These are phyloP conservation scores for Artemisia argyi DNA, from an alignment of 129 eudicot genomes.

Conservation along the genomic window DNA sequence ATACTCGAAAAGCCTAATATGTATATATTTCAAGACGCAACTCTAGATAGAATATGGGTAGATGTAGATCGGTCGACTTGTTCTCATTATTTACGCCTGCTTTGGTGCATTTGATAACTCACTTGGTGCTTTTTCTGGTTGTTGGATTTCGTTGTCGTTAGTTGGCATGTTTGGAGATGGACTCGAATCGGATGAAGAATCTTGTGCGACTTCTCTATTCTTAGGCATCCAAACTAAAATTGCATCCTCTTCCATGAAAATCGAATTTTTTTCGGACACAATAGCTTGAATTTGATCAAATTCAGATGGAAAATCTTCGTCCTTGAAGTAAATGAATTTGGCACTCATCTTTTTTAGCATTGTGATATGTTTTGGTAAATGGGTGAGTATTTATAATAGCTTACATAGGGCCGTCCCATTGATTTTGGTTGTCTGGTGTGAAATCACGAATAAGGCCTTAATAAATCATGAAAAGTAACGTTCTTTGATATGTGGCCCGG, in stretches of 20 bases:
- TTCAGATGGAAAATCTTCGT: slow-evolving; percentile 28
- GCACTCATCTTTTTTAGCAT: neutral
- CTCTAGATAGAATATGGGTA: neutral
- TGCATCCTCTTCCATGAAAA: slow-evolving; percentile 13
- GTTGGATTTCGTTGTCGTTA: neutral
- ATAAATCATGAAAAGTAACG: too few species aligned
- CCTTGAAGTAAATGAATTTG: slow-evolving; percentile 29
- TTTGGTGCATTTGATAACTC: neutral
- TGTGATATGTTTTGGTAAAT: neutral
- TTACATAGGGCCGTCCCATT: too few species aligned
- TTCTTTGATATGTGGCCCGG: too few species aligned
- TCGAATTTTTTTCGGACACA: slow-evolving; percentile 3
- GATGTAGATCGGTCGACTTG: neutral
- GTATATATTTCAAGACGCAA: too few species aligned
- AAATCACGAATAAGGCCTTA: too few species aligned
- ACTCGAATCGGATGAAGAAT: neutral
- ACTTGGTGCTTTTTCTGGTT: neutral
- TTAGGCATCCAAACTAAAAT: slow-evolving; percentile 21
- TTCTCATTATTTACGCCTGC: neutral
- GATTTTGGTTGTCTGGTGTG: too few species aligned
- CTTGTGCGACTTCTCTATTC: neutral
- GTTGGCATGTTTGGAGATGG: neutral
- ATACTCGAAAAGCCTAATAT: too few species aligned
- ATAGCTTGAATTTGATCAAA: slow-evolving; percentile 25
- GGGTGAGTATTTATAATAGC: neutral